Conservation (phyloP, 1,284 basidiomycete genomes). For the Cutaneotrichosporon cyanovorans region DNA sequence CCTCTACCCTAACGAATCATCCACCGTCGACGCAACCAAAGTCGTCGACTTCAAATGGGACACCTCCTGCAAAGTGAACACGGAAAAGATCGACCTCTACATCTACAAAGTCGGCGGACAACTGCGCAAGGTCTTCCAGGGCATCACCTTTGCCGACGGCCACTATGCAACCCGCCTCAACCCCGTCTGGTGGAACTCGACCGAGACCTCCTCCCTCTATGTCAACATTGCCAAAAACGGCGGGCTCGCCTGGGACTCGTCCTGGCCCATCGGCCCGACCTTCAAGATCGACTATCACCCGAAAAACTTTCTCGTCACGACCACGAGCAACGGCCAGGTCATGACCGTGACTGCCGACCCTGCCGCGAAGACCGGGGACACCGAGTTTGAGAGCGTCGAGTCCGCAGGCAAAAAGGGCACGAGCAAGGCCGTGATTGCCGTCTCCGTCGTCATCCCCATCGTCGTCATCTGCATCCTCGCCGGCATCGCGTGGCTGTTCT, state of each 20-base stretch:
- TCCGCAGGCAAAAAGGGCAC: conserved; percentile 45
- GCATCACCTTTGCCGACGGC: conserved; percentile 55
- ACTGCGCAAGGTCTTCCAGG: conserved; percentile 59
- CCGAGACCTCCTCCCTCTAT: conserved; percentile 54
- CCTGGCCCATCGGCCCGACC: conserved; percentile 59
- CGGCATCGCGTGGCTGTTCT: conserved; percentile 51
- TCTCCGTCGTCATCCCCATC: conserved; percentile 67
- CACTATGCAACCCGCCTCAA: conserved; percentile 53
- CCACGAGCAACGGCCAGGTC: conserved; percentile 26
- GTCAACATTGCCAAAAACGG: conserved; percentile 58
- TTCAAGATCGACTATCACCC: conserved; percentile 50
- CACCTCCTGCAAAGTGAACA: conserved; percentile 49
- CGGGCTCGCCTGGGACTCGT: conserved; percentile 52
- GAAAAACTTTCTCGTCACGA: conserved; percentile 36
- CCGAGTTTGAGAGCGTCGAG: conserved; percentile 38
- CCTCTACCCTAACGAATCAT: conserved; percentile 53
- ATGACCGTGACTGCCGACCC: conserved; percentile 27
- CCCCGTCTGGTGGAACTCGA: conserved; percentile 71
- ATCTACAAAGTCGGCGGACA: conserved; percentile 53
- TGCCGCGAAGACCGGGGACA: conserved; percentile 46
- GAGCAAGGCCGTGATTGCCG: conserved; percentile 63
- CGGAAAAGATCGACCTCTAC: conserved; percentile 62
- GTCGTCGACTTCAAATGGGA: conserved; percentile 67
- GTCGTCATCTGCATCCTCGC: conserved; percentile 50
- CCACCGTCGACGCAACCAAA: conserved; percentile 47